A percentile compares a stretch with the other conserved stretches of the same genome.
Evolutionary conservation across 2,329 filamentous ascomycete species (phyloP).

Genomic region (Botrytis pseudocinerea): DNA sequence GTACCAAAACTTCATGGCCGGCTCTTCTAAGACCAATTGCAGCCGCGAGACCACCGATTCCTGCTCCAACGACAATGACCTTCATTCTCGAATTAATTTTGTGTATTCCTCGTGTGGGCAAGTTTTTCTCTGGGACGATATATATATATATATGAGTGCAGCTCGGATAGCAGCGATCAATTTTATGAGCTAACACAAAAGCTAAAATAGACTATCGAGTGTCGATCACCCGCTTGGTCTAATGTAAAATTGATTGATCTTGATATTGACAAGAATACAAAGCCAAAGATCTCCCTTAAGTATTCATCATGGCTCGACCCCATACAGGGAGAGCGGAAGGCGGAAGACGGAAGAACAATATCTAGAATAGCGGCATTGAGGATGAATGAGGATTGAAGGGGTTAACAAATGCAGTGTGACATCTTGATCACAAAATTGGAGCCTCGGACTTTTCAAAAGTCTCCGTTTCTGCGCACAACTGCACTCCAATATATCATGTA

Average conservation of each 20-base stretch:
- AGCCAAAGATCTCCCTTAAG: neutral
- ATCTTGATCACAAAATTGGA: neutral
- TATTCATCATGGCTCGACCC: neutral
- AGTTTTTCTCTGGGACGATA: neutral
- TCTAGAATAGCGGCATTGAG: neutral
- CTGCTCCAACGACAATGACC: slow-evolving; percentile 39
- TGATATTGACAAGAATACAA: neutral
- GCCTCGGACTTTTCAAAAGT: neutral
- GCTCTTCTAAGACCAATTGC: slow-evolving; percentile 47
- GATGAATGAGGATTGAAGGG: neutral
- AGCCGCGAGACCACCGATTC: slow-evolving; percentile 55
- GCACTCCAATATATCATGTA: neutral
- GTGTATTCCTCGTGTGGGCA: neutral
- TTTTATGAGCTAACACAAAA: neutral
- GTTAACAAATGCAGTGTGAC: neutral
- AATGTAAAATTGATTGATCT: neutral
- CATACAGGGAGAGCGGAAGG: neutral
- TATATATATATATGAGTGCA: neutral
- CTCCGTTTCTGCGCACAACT: neutral
- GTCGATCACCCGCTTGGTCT: neutral
- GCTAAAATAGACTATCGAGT: neutral
- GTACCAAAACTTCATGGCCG: slow-evolving; percentile 32
- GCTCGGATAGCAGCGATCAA: neutral
- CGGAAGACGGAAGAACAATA: neutral
- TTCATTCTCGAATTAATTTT: slow-evolving; percentile 16